A percentile compares a stretch with the other conserved stretches of the same genome.
phyloP scores from a whole-genome alignment of 208 protist genomes.

The Trypanosoma lewisi region DNA sequence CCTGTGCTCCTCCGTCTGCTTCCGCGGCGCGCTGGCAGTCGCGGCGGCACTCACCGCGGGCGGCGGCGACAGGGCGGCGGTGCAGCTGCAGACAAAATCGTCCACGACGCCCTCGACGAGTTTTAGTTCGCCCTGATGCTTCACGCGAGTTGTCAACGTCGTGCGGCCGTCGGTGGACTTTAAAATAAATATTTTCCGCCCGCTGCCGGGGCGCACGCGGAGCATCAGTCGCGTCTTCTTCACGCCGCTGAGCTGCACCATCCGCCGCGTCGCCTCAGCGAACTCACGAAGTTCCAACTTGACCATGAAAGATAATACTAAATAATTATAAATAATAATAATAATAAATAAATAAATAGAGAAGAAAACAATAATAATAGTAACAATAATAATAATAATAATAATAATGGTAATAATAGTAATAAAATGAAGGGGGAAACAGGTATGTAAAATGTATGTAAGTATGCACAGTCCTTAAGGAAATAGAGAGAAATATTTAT shows the following conservation, averaged over 20 bases:
- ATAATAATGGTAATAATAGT: too few species aligned
- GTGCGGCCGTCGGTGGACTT: slow-evolving; percentile 68
- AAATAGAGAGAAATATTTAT: too few species aligned
- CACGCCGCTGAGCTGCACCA: slow-evolving; percentile 57
- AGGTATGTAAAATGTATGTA: too few species aligned
- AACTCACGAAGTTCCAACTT: slow-evolving; percentile 67
- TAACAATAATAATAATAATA: too few species aligned
- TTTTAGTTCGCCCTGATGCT: slow-evolving; percentile 57
- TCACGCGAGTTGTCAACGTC: slow-evolving; percentile 60
- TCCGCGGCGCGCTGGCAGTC: background rate
- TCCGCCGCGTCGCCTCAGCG: slow-evolving; percentile 39
- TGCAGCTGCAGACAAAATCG: slow-evolving; percentile 63
- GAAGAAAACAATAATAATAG: too few species aligned
- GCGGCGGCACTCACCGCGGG: background rate
- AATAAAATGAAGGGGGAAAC: background rate
- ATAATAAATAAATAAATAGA: too few species aligned
- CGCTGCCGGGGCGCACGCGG: slow-evolving; percentile 43
- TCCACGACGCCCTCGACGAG: slow-evolving; percentile 58
- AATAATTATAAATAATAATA: too few species aligned
- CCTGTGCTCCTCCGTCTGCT: background rate
- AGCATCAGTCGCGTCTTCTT: slow-evolving; percentile 70
- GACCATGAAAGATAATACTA: too few species aligned
- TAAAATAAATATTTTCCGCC: slow-evolving; percentile 48
- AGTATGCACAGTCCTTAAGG: too few species aligned
- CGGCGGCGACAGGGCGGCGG: slow-evolving; percentile 23